phyloP scores from a whole-genome alignment of 192 early-diverging fungal genomes.

The Umbelopsis isabellina region DNA sequence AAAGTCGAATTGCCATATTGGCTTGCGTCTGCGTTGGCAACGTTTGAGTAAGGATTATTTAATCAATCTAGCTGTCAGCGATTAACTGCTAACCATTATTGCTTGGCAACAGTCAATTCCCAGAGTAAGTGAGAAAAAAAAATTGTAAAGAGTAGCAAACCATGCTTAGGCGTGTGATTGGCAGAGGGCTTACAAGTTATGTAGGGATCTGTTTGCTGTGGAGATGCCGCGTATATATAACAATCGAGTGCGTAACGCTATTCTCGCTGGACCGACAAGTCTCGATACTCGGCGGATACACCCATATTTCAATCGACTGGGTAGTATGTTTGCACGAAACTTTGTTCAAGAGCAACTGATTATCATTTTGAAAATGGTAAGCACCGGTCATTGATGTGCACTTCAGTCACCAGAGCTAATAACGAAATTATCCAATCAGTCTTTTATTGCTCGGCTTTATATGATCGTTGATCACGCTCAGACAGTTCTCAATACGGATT shows the following conservation, averaged over 20 bases:
- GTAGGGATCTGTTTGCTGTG: slow-evolving; percentile 34
- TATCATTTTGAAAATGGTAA: slow-evolving; percentile 36
- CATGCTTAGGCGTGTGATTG: too few relatives aligned
- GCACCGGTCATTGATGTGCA: background rate
- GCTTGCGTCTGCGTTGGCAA: slow-evolving; percentile 42
- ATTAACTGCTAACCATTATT: too few relatives aligned
- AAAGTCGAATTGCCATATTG: slow-evolving; percentile 47
- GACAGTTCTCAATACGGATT: slow-evolving; percentile 37
- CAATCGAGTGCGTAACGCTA: slow-evolving; percentile 35
- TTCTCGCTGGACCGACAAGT: slow-evolving; percentile 39
- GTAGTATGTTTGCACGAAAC: slow-evolving; percentile 36
- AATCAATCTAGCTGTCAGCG: too few relatives aligned
- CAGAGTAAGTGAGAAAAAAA: too few relatives aligned
- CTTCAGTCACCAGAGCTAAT: background rate
- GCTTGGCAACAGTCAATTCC: too few relatives aligned
- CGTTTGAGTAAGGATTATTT: background rate
- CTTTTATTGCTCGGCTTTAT: slow-evolving; percentile 44
- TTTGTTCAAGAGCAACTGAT: slow-evolving; percentile 32
- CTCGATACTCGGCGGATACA: slow-evolving; percentile 44
- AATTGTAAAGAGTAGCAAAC: too few relatives aligned
- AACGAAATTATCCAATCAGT: slow-evolving; percentile 25
- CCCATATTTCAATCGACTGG: slow-evolving; percentile 49
- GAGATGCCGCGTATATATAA: slow-evolving; percentile 43
- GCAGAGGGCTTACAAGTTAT: too few relatives aligned
- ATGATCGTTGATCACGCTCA: slow-evolving; percentile 54